Percentiles rank a stretch among this genome's conserved stretches.
These are phyloP conservation scores for Polytolypa hystricis DNA, from an alignment of 2,329 filamentous ascomycete species.

Conservation along the genomic window DNA sequence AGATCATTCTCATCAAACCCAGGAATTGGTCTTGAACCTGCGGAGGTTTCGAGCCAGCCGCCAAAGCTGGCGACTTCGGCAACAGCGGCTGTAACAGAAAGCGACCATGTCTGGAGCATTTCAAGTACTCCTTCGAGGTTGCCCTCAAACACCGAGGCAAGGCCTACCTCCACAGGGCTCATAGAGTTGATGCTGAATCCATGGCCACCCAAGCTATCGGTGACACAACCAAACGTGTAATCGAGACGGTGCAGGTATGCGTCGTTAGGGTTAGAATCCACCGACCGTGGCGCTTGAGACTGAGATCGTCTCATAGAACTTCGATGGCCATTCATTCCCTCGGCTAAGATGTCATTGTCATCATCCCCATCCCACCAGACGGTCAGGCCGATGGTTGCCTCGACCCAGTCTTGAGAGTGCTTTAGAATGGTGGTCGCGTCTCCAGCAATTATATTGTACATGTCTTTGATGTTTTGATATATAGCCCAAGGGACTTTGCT, in stretches of 20 bases:
- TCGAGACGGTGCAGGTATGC: constrained; percentile 65
- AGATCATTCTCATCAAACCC: constrained; percentile 74
- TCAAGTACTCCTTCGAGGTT: constrained; percentile 66
- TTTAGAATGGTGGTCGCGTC: constrained; percentile 63
- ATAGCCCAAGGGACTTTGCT: constrained; percentile 83
- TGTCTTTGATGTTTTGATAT: constrained; percentile 68
- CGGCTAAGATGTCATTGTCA: constrained; percentile 35
- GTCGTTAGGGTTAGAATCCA: constrained; percentile 45
- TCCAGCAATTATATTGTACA: constrained; percentile 75
- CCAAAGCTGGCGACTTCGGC: constrained; percentile 76
- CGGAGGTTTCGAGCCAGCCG: constrained; percentile 62
- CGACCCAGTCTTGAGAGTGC: constrained; percentile 79
- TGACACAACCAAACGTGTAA: constrained; percentile 54
- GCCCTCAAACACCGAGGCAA: constrained; percentile 73
- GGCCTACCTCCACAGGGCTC: constrained; percentile 65
- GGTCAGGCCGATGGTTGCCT: constrained; percentile 71
- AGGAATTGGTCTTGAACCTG: constrained; percentile 46
- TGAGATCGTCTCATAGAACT: constrained; percentile 13
- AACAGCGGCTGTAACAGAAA: constrained; percentile 64
- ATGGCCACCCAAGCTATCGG: constrained; percentile 53
- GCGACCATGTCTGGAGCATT: constrained; percentile 67
- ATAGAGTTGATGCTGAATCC: constrained; percentile 63
- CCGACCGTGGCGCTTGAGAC: constrained; percentile 29
- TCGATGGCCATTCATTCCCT: constrained; percentile 11
- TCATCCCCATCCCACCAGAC: constrained; percentile 88